Conservation (phyloP, 139 green algal genomes). For the Parachlorella kessleri region DNA sequence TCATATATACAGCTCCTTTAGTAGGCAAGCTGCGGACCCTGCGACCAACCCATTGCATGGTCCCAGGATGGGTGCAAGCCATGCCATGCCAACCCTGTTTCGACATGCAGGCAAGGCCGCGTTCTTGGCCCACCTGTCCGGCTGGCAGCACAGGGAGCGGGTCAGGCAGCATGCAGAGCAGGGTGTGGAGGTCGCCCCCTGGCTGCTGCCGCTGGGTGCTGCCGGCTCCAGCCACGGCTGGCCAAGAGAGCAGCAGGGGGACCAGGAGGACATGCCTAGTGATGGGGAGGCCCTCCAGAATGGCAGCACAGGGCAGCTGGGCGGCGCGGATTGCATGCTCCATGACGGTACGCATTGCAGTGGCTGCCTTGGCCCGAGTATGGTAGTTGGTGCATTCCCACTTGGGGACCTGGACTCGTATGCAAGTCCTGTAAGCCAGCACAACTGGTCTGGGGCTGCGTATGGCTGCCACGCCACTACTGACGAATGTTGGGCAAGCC, state of each 20-base stretch:
- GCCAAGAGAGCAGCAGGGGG: not conserved
- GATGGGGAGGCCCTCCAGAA: not conserved
- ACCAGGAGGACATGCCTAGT: not conserved
- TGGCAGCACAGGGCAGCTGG: not conserved
- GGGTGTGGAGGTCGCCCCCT: constrained; percentile 2
- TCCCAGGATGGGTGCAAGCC: not conserved
- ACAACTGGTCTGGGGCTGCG: too few relatives aligned
- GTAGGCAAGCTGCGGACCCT: too few relatives aligned
- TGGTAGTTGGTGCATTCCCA: too few relatives aligned
- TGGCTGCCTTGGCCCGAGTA: too few relatives aligned
- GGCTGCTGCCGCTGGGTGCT: constrained; percentile 7
- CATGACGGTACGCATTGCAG: too few relatives aligned
- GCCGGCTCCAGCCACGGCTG: constrained; percentile 2
- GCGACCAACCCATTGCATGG: too few relatives aligned
- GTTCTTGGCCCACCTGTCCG: constrained; percentile 22
- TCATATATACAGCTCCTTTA: too few relatives aligned
- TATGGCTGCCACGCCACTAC: too few relatives aligned
- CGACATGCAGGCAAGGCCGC: not conserved
- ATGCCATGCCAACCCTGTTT: not conserved
- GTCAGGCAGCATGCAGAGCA: constrained; percentile 12
- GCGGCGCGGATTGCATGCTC: not conserved
- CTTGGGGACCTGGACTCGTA: too few relatives aligned
- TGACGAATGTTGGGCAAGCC: too few relatives aligned
- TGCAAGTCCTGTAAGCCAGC: too few relatives aligned
- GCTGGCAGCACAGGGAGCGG: constrained; percentile 25